phyloP scores from a whole-genome alignment of 176 grass and related monocot genomes.

The Triticum timopheevii region DNA sequence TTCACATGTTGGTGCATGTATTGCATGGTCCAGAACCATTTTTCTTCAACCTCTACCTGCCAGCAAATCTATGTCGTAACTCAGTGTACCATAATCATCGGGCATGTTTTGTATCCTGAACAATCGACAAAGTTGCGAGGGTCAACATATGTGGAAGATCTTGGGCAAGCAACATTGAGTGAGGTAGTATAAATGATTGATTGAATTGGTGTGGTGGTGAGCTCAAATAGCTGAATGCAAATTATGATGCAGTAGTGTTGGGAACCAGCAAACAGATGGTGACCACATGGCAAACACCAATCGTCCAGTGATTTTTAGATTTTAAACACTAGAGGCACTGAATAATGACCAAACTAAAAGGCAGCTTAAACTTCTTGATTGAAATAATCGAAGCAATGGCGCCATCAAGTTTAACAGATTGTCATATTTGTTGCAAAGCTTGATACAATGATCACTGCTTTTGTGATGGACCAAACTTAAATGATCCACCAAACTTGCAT shows the following conservation, averaged over 20 bases:
- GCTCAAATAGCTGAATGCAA: background rate
- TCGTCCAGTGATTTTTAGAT: conserved; percentile 7
- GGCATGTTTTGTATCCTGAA: background rate
- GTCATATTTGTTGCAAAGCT: background rate
- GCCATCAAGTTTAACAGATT: background rate
- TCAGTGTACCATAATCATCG: background rate
- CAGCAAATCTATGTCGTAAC: background rate
- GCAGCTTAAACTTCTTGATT: background rate
- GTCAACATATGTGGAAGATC: background rate
- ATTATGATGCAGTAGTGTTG: background rate
- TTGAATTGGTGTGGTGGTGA: background rate
- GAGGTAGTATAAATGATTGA: background rate
- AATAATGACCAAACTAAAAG: background rate
- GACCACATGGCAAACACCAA: background rate
- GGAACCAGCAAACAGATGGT: conserved; percentile 2
- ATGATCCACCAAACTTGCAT: conserved; percentile 12
- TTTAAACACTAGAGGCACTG: background rate
- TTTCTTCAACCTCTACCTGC: background rate
- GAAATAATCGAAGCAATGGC: conserved; percentile 31
- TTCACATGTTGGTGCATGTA: background rate
- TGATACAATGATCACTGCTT: background rate
- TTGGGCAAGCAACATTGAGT: background rate
- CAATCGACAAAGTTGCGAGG: background rate
- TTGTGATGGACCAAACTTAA: conserved; percentile 5
- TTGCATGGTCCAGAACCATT: background rate